A percentile compares a stretch with the other conserved stretches of the same genome.
Evolutionary conservation across 257 asterid species (phyloP).

Genomic region (Lavandula angustifolia): DNA sequence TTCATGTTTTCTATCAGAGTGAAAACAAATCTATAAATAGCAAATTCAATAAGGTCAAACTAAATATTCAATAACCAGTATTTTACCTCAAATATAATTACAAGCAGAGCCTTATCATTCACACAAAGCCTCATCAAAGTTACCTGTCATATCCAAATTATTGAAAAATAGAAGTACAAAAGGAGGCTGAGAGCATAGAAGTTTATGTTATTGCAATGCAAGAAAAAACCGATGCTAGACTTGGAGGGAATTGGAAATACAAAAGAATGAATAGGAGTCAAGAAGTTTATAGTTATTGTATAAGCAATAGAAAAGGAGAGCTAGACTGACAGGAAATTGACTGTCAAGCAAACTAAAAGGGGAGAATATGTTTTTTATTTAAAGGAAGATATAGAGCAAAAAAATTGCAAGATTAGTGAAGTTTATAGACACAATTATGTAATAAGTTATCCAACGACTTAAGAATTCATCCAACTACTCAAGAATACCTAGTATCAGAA

Average conservation of each 20-base stretch:
- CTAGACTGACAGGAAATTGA: neutral
- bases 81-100: neutral
- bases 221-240: neutral
- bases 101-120: constrained; percentile 21
- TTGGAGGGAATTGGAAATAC: no score
- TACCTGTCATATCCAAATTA: constrained; percentile 11
- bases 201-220: constrained; percentile 9
- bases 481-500: no score
- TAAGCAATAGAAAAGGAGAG: constrained; percentile 4
- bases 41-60: no score
- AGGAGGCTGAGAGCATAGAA: neutral
- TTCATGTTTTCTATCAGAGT: no score
- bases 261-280: constrained; percentile 5
- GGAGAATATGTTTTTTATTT: neutral
- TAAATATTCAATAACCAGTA: no score
- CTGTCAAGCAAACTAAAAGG: neutral
- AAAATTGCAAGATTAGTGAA: neutral
- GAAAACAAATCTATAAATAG: no score
- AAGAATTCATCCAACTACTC: no score
- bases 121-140: constrained; percentile 20
- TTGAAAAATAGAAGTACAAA: neutral
- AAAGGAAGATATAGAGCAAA: constrained; percentile 7
- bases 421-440: neutral
- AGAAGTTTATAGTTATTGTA: constrained; percentile 7
- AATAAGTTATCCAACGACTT: constrained; percentile 1